Evolutionary conservation across 1,284 basidiomycete genomes (phyloP).

Genomic region (Naganishia sp.): DNA sequence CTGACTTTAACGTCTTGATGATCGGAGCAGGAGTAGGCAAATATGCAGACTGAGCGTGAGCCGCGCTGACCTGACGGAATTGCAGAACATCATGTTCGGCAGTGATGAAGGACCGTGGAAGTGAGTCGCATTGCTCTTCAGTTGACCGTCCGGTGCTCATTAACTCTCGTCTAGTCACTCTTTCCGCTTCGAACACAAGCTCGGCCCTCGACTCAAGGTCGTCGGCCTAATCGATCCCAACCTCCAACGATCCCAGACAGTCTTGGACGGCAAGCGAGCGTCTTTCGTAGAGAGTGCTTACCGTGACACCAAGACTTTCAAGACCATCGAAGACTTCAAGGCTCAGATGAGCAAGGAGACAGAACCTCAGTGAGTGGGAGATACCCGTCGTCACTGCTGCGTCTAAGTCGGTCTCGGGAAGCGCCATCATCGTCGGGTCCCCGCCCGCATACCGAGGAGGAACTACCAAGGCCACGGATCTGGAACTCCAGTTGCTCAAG

Average conservation of each 20-base stretch:
- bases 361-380: constrained; percentile 54
- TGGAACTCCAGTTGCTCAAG: constrained; percentile 87
- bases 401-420: constrained; percentile 28
- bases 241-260: constrained; percentile 73
- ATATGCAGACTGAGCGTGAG: constrained; percentile 13
- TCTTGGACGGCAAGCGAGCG: constrained; percentile 86
- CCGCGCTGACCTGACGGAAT: not conserved
- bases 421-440: constrained; percentile 83
- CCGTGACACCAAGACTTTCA: constrained; percentile 84
- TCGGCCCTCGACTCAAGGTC: constrained; percentile 93
- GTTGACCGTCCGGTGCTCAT: not conserved
- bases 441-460: constrained; percentile 92
- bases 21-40: constrained; percentile 71
- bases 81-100: constrained; percentile 86
- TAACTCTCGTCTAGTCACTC: constrained; percentile 67
- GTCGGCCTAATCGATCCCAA: constrained; percentile 92
- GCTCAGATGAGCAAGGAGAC: constrained; percentile 61
- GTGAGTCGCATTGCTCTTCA: constrained; percentile 33
- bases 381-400: not conserved
- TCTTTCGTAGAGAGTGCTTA: constrained; percentile 94
- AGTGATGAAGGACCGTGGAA: constrained; percentile 61
- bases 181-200: constrained; percentile 92
- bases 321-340: constrained; percentile 81
- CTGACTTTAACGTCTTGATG: constrained; percentile 86
- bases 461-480: constrained; percentile 72